Evolutionary conservation across 257 asterid genomes (phyloP).

Genomic region (Phtheirospermum japonicum): DNA sequence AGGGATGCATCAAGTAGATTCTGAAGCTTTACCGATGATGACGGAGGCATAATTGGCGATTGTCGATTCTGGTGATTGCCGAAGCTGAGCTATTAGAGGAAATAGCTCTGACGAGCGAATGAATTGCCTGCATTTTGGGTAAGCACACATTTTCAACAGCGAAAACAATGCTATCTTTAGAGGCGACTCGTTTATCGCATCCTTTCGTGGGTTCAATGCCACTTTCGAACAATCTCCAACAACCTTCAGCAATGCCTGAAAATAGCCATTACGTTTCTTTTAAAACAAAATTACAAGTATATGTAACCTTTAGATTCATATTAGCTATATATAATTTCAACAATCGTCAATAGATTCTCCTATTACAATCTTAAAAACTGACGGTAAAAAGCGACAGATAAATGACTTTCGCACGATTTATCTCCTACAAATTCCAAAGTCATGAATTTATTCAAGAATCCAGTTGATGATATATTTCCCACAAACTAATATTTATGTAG

Average conservation of each 20-base stretch:
- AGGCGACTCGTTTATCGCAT: slow-evolving; percentile 79
- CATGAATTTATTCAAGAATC: slow-evolving; percentile 5
- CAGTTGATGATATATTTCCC: not conserved
- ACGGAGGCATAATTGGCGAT: slow-evolving; percentile 80
- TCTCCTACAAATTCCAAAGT: not conserved
- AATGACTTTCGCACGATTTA: not conserved
- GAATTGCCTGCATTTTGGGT: slow-evolving; percentile 76
- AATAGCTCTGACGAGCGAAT: slow-evolving; percentile 74
- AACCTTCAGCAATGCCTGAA: slow-evolving; percentile 84
- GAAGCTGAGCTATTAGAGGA: slow-evolving; percentile 71
- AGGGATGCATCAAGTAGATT: slow-evolving; percentile 30
- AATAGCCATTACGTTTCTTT: not conserved
- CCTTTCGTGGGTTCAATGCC: slow-evolving; percentile 74
- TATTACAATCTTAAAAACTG: not conserved
- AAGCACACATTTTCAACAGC: slow-evolving; percentile 89
- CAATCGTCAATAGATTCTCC: too few species aligned
- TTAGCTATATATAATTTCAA: not conserved
- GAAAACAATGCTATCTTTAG: slow-evolving; percentile 85
- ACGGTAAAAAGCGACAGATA: not conserved
- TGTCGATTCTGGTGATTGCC: slow-evolving; percentile 84
- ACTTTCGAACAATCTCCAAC: slow-evolving; percentile 73
- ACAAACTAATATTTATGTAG: not conserved
- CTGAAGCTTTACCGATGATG: slow-evolving; percentile 64
- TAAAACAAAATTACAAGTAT: too few species aligned
- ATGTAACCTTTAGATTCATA: not conserved